Base-by-base conservation (phyloP, 192 early-diverging fungal genomes). In the Podila verticillata region DNA sequence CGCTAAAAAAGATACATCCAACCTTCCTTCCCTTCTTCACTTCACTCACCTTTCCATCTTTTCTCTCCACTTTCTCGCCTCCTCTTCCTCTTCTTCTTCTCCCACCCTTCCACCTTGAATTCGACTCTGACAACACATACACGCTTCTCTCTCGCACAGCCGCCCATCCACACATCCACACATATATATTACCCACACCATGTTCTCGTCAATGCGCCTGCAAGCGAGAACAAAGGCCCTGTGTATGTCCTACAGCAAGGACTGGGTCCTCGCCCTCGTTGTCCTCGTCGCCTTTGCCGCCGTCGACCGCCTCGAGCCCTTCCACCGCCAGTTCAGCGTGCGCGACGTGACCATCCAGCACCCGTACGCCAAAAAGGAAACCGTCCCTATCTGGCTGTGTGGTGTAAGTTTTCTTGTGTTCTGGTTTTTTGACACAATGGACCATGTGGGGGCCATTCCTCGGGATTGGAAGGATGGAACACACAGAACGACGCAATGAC, bases 281-380 rank as follows among this genome's bases (percentile, higher is more conserved):
- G 88, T 93, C 86, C 85, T 89, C 0, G 82, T 78, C 2, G 73
- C 79, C 36, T 94, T 91, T 82, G 84, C 86, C 22, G 78, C 75
- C 26, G 63, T 95, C 34, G 90, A 91, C 31, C 66, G 68, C 7
- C 74, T 91, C 7, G 72, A 87, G 29, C 93, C 95, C 5, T 96
- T 88, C 84, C 90, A 93, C 64, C 90, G 93, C 69, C 84, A 91
- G 63, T 96, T 96, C 70, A 91, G 89, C 22, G 78, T 96, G 10
- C 83, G 84, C 5, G 90, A 96, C 83, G 89, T 87, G 57, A 84
- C 86, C 12, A 91, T 96, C 66, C 87, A 90, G 74, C 88, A 90
- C 68, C 89, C 91, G 2, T 83, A 87, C 68, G 84, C 81, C 35
- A 72, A 68, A 12, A 64, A 85, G 30, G 87, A 90, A 62, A 81